Evolutionary conservation across 2,329 filamentous ascomycete species (phyloP).

Genomic region (Colletotrichum filicis): DNA sequence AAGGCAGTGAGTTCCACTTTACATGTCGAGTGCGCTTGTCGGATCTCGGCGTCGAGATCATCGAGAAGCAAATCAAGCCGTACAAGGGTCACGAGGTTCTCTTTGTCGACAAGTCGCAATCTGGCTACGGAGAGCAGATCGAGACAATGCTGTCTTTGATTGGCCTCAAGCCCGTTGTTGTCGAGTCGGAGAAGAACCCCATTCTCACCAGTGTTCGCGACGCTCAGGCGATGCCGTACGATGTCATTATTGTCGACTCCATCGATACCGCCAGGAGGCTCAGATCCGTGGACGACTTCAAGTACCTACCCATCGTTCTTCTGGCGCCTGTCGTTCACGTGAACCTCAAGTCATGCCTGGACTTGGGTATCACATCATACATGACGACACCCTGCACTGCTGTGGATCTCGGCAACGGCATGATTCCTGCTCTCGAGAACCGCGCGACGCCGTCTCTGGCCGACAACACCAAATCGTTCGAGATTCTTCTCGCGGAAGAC

Average conservation of each 20-base stretch:
- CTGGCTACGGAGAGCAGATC: conserved; percentile 80
- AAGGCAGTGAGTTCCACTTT: conserved; percentile 96
- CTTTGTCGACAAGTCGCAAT: conserved; percentile 92
- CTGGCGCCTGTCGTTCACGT: conserved; percentile 90
- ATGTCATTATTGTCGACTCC: conserved; percentile 95
- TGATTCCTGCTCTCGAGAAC: conserved; percentile 95
- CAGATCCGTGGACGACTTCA: conserved; percentile 92
- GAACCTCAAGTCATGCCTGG: conserved; percentile 90
- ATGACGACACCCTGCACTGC: conserved; percentile 97
- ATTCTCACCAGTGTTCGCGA: conserved; percentile 64
- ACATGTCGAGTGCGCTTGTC: conserved; percentile 91
- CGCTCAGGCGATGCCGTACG: conserved; percentile 77
- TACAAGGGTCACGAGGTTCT: conserved; percentile 93
- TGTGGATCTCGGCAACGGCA: conserved; percentile 94
- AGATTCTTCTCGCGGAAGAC: conserved; percentile 95
- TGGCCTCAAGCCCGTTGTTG: conserved; percentile 83
- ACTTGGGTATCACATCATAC: conserved; percentile 97
- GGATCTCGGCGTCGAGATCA: conserved; percentile 79
- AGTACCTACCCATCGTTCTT: conserved; percentile 96
- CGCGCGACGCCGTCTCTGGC: conserved; percentile 90
- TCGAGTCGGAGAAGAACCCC: conserved; percentile 79
- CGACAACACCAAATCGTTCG: conserved; percentile 94
- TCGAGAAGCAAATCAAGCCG: conserved; percentile 86
- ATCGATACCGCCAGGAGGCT: conserved; percentile 89
- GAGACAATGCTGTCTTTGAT: conserved; percentile 81